Evolutionary conservation across 1,139 yeast genomes (phyloP), one percentile per base, ranked within the genome.

Genomic region (Insectozyma bohioensis): DNA sequence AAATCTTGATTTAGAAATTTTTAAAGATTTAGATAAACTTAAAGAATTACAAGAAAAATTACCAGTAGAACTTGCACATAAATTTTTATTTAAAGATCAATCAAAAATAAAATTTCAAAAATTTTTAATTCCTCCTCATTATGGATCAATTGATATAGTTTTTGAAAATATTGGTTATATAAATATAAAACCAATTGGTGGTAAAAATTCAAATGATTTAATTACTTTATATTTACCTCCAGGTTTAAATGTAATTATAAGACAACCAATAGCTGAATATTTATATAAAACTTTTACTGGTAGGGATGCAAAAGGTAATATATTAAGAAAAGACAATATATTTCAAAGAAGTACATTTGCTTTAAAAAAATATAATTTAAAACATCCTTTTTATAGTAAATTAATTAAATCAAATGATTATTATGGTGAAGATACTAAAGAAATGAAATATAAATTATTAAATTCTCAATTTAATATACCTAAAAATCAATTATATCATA

Each of bases 91-190:
- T 1, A 16, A 18, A 2, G 20, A 30, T 13, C 24, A 24, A 4
- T 4, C 26, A 7, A 13, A 24, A 2, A 23, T 22, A 8, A 4
- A 22, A 12, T 51, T 71, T 43, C 63, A 54, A 2, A 58, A 77
- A 34, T 78, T 63, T 40, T 61, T 73, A 3, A 61, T 82, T 4
- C 88, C 90, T 0, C 85, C 85, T n/a, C 81, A 81, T 44, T 61
- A 59, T 33, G 94, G 90, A 0, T 61, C 78, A 2, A 63, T 83
- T 12, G 92, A 85, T 46, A 49, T 86, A 17, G 85, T 85, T 0
- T 48, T 87, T 10, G 76, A 80, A 31, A 83, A 83, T 34, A 51
- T 83, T 11, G 95, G 95, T 0, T 78, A 74, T 42, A 45, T 86
- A 2, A 78, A 80, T 34, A 52, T 86, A 22, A 72, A 72, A 15